Conservation (phyloP, 495 filamentous ascomycete genomes). For the Podospora didyma region DNA sequence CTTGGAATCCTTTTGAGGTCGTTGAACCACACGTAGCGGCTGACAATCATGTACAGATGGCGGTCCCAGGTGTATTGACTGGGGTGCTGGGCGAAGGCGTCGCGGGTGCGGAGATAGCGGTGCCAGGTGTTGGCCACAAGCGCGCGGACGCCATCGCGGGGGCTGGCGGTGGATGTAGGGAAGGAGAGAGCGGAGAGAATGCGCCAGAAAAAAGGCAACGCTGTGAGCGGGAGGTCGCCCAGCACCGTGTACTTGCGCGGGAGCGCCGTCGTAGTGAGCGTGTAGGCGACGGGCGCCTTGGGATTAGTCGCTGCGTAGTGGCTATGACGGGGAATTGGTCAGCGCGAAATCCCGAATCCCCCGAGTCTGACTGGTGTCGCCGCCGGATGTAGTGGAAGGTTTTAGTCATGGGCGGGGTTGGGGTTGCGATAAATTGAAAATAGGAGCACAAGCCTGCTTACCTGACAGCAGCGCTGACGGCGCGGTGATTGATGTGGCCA, state of each 20-base stretch:
- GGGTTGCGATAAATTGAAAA: neutral
- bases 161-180: constrained; percentile 17
- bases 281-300: constrained; percentile 31
- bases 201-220: constrained; percentile 34
- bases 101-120: constrained; percentile 31
- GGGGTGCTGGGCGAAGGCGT: constrained; percentile 33
- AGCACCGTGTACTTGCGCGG: constrained; percentile 39
- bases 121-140: constrained; percentile 34
- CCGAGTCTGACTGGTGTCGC: neutral
- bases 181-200: constrained; percentile 33
- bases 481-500: constrained; percentile 41
- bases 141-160: constrained; percentile 22
- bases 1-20: constrained; percentile 29
- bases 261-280: constrained; percentile 32
- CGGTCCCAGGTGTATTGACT: constrained; percentile 43
- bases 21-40: constrained; percentile 44
- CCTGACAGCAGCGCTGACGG: constrained; percentile 40
- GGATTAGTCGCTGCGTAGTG: constrained; percentile 27
- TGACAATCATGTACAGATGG: constrained; percentile 38
- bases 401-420: too few relatives aligned
- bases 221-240: constrained; percentile 35
- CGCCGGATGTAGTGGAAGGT: neutral
- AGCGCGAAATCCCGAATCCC: too few relatives aligned
- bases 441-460: constrained; percentile 13
- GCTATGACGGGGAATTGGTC: constrained; percentile 10